These are phyloP conservation scores for Blastomyces gilchristii DNA, from an alignment of 2,329 filamentous ascomycete genomes.

Conservation along the genomic window DNA sequence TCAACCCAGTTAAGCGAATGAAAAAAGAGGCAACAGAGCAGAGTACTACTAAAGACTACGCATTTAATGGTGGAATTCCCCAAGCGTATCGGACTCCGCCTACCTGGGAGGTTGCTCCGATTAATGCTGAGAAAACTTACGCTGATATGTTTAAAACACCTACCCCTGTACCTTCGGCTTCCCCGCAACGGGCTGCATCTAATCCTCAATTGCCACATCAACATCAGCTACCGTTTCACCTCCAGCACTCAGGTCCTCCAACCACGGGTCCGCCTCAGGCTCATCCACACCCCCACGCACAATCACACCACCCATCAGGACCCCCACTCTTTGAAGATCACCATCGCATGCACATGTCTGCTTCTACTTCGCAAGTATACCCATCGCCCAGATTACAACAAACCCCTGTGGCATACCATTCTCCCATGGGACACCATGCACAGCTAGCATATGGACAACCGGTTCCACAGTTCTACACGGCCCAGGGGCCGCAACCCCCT, in stretches of 20 bases:
- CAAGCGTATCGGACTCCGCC: constrained; percentile 75
- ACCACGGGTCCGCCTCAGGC: constrained; percentile 65
- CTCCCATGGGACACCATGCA: constrained; percentile 56
- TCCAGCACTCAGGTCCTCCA: constrained; percentile 62
- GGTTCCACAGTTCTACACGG: constrained; percentile 61
- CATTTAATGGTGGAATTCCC: constrained; percentile 70
- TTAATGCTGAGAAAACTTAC: constrained; percentile 67
- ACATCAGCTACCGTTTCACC: constrained; percentile 71
- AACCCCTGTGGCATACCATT: constrained; percentile 56
- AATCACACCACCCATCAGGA: constrained; percentile 59
- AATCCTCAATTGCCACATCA: constrained; percentile 68
- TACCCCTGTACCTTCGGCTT: constrained; percentile 51
- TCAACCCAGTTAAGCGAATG: constrained; percentile 59
- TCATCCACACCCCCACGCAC: constrained; percentile 64
- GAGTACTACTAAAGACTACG: constrained; percentile 49
- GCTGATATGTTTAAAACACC: constrained; percentile 66
- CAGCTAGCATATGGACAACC: constrained; percentile 63
- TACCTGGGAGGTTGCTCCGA: constrained; percentile 65
- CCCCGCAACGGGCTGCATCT: constrained; percentile 51
- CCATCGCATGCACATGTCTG: constrained; percentile 77
- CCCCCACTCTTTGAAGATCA: constrained; percentile 67
- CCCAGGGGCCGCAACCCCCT: constrained; percentile 58
- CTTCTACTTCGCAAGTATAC: constrained; percentile 72
- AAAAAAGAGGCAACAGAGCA: constrained; percentile 52
- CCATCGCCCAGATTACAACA: constrained; percentile 71